Evolutionary conservation across 371 early-diverging fungal genomes (phyloP), one percentile per base, ranked within the genome.

Genomic region (Phascolomyces articulosus): DNA sequence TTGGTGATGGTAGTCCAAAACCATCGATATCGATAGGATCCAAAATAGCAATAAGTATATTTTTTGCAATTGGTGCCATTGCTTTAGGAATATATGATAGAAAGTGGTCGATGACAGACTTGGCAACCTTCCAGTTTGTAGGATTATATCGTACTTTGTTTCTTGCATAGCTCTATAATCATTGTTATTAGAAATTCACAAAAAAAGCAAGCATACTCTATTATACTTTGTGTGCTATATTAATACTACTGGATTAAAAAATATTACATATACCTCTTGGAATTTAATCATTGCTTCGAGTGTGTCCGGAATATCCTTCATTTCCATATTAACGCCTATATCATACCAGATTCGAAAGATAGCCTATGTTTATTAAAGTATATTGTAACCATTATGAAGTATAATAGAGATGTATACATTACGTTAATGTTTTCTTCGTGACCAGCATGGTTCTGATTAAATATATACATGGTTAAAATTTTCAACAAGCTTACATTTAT

Each of bases 271-370:
- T 13, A 63, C 63, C 40, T 55, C 34, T 4, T 73, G 66, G 58
- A 82, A 78, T 13, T 60, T 55, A 7, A 24, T 40, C 53, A 86
- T 65, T 18, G 71, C 82, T 20, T 80, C 74, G 1, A 70, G n/a
- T 10, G 83, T 74, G 7, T 66, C 66, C 2, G 85, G 87, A 38
- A 87, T 85, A 66, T 80, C 75, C 59, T 82, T 71, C 28, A 87
- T 85, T 3, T 74, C 67, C 83, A 85, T 80, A 15, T 65, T 56
- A 18, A 54, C 55, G 0, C 83, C 83, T 55, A 74, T 65, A 40
- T 71, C 65, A 27, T 66, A 68, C 85, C 85, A 86, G 0, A 82
- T 61, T 21, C 68, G 78, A 40, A 71, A 81, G 28, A 72, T 65
- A 15, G 74, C 74, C 55, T 63, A 40, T 26, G 0, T 18, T 26